A percentile compares a stretch with the other conserved stretches of the same genome.
Conservation (phyloP, 768 basidiomycete genomes). For the Lactifluus pinguis region DNA sequence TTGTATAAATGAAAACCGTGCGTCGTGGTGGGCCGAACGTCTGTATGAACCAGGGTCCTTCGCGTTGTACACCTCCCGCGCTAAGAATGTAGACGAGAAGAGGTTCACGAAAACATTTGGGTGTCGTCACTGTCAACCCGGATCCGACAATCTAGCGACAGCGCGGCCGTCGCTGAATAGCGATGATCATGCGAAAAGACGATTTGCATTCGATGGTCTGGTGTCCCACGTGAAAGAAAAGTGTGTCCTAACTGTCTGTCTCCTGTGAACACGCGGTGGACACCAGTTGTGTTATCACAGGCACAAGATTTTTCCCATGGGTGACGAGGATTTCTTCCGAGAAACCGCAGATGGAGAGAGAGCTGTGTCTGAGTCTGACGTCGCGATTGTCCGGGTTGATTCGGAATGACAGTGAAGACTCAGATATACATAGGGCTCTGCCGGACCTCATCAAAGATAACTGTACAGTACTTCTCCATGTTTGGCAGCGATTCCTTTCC, state of each 20-base stretch:
- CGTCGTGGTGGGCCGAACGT: not conserved
- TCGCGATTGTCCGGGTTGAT: too few species aligned
- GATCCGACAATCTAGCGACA: not conserved
- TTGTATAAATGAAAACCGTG: not conserved
- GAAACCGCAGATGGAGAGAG: not conserved
- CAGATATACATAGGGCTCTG: too few species aligned
- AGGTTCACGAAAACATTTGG: slow-evolving; percentile 13
- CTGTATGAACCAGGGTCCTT: slow-evolving; percentile 3
- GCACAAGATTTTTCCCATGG: slow-evolving; percentile 29
- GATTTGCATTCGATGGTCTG: slow-evolving; percentile 46
- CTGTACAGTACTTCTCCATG: too few species aligned
- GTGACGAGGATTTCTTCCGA: slow-evolving; percentile 18
- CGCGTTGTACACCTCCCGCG: not conserved
- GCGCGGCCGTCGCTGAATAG: not conserved
- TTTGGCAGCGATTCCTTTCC: too few species aligned
- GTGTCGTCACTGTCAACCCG: slow-evolving; percentile 16
- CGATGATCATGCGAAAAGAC: slow-evolving; percentile 13
- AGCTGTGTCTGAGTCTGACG: too few species aligned
- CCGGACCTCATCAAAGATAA: too few species aligned
- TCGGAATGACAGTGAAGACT: too few species aligned
- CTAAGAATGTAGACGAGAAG: not conserved
- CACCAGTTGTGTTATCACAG: slow-evolving; percentile 25
- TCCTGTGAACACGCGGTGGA: not conserved
- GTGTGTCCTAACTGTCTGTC: slow-evolving; percentile 29
- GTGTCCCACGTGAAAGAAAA: slow-evolving; percentile 55